Evolutionary conservation across 2,329 filamentous ascomycete genomes (phyloP).

Genomic region (Curvularia lunata): DNA sequence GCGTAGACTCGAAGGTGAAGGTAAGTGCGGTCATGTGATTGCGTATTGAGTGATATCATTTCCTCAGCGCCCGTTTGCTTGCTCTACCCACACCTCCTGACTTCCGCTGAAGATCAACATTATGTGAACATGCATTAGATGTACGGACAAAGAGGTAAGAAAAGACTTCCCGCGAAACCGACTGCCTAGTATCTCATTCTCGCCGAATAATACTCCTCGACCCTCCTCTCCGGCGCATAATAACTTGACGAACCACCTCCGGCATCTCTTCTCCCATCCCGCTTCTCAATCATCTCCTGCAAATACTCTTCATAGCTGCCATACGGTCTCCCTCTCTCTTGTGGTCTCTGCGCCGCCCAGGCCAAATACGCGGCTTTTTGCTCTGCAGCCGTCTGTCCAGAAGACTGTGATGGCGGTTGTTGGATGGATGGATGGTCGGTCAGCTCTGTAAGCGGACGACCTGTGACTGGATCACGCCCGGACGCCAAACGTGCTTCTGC

Average conservation of each 20-base stretch:
- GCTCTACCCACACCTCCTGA: neutral
- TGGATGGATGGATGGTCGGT: neutral
- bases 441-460: constrained; percentile 1
- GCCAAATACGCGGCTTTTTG: constrained; percentile 12
- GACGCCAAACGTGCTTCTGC: constrained; percentile 29
- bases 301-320: constrained; percentile 20
- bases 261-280: constrained; percentile 18
- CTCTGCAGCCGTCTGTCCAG: constrained; percentile 4
- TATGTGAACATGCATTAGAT: neutral
- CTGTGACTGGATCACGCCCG: constrained; percentile 31
- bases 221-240: constrained; percentile 33
- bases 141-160: neutral
- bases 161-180: neutral
- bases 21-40: neutral
- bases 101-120: neutral
- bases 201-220: constrained; percentile 30
- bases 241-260: constrained; percentile 17
- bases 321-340: constrained; percentile 18
- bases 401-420: neutral
- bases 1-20: neutral
- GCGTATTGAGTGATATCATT: neutral
- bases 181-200: constrained; percentile 8
- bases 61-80: neutral
- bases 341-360: constrained; percentile 13
- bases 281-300: constrained; percentile 19